These are phyloP conservation scores for Tolypocladium endophyticum DNA, from an alignment of 2,329 filamentous ascomycete species.

Conservation along the genomic window DNA sequence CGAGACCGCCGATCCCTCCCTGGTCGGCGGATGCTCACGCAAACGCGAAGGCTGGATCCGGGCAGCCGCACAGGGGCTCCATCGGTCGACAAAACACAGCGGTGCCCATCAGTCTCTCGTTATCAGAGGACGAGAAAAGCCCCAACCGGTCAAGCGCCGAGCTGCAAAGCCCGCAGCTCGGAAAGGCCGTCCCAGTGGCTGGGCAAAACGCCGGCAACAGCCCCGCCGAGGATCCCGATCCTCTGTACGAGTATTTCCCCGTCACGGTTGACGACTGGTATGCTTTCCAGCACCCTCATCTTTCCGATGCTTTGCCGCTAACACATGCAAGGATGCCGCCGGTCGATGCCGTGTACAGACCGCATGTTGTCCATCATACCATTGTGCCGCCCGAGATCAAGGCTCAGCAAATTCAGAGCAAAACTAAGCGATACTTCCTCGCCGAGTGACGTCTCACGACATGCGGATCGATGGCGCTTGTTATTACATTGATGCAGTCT, in stretches of 20 bases:
- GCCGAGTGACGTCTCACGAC: slow-evolving; percentile 36
- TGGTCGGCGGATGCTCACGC: slow-evolving; percentile 29
- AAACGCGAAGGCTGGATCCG: slow-evolving; percentile 8
- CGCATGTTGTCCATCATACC: slow-evolving; percentile 89
- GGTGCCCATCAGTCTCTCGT: slow-evolving; percentile 39
- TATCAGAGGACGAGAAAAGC: slow-evolving; percentile 51
- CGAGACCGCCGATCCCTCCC: slow-evolving; percentile 41
- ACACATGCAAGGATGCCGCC: slow-evolving; percentile 56
- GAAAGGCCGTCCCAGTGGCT: slow-evolving; percentile 24
- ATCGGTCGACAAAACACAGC: slow-evolving; percentile 16
- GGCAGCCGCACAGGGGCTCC: slow-evolving; percentile 11
- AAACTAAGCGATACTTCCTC: slow-evolving; percentile 62
- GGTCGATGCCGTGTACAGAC: slow-evolving; percentile 80
- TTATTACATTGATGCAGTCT: neutral
- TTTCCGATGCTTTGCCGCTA: neutral
- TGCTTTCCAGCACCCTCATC: slow-evolving; percentile 8
- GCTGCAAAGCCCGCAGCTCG: slow-evolving; percentile 38
- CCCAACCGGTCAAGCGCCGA: slow-evolving; percentile 41
- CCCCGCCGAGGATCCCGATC: slow-evolving; percentile 65
- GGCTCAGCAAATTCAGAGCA: slow-evolving; percentile 54
- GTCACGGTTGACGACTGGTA: slow-evolving; percentile 81
- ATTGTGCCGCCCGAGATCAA: slow-evolving; percentile 59
- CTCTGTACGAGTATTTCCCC: slow-evolving; percentile 91
- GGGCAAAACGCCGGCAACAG: slow-evolving; percentile 40
- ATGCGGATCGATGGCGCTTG: neutral